A percentile compares a stretch with the other conserved stretches of the same genome.
Conservation (phyloP, 805 yeast genomes). For the Spencermartinsiella europaea region DNA sequence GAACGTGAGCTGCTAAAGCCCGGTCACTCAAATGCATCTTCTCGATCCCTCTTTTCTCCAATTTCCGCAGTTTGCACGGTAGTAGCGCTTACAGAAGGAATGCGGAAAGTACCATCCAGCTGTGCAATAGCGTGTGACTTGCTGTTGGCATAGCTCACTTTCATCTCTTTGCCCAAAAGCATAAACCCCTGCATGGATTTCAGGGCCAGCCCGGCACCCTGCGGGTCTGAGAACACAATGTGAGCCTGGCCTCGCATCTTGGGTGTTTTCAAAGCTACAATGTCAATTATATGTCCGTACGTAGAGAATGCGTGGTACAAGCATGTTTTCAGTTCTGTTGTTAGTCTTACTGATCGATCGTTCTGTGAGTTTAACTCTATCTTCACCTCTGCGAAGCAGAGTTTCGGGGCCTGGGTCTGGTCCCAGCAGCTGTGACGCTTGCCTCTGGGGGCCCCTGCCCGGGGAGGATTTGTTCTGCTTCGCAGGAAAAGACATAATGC, state of each 20-base stretch:
- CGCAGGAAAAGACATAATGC: neutral
- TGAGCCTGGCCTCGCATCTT: conserved; percentile 43
- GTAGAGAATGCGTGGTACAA: conserved; percentile 36
- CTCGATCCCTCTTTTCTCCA: conserved; percentile 2
- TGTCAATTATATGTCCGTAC: conserved; percentile 33
- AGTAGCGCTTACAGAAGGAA: conserved; percentile 18
- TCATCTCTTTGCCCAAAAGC: conserved; percentile 33
- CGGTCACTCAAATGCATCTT: conserved; percentile 2
- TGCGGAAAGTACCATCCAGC: conserved; percentile 26
- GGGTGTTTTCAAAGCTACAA: conserved; percentile 34
- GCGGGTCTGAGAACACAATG: conserved; percentile 30
- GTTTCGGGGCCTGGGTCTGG: too few relatives aligned
- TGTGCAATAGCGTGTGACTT: conserved; percentile 29
- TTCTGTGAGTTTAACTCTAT: neutral
- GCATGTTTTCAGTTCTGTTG: conserved; percentile 28
- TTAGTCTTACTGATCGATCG: neutral
- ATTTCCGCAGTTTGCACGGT: conserved; percentile 8
- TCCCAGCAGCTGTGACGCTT: too few relatives aligned
- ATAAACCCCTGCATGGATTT: conserved; percentile 26
- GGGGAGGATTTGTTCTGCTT: too few relatives aligned
- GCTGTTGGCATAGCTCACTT: conserved; percentile 28
- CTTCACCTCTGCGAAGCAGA: too few relatives aligned
- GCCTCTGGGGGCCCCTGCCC: too few relatives aligned
- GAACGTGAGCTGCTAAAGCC: too few relatives aligned
- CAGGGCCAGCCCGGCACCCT: conserved; percentile 31